These are phyloP conservation scores for Kwoniella newhampshirensis DNA, from an alignment of 768 basidiomycete genomes.

Conservation along the genomic window DNA sequence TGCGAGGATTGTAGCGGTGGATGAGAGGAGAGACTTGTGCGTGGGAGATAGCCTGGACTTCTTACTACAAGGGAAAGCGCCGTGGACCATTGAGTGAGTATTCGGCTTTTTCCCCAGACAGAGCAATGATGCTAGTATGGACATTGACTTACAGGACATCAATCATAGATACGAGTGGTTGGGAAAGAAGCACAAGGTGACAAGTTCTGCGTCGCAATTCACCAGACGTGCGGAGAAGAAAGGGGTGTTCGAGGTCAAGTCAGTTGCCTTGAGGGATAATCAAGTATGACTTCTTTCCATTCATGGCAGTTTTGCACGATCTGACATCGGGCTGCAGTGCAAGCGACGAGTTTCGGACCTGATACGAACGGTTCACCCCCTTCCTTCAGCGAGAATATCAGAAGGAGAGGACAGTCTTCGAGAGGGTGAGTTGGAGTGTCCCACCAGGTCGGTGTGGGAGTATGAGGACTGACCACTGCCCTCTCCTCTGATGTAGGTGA, in stretches of 20 bases:
- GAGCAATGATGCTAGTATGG: constrained; percentile 9
- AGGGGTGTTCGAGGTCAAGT: constrained; percentile 80
- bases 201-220: constrained; percentile 77
- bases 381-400: constrained; percentile 85
- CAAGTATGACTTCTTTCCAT: constrained; percentile 58
- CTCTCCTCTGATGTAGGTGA: constrained; percentile 61
- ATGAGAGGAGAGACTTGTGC: constrained; percentile 76
- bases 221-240: constrained; percentile 76
- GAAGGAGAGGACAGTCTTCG: constrained; percentile 88
- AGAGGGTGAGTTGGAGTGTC: constrained; percentile 64
- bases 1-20: constrained; percentile 84
- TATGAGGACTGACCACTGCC: too few species aligned
- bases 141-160: too few species aligned
- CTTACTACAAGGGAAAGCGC: constrained; percentile 87
- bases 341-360: constrained; percentile 74
- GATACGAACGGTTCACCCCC: constrained; percentile 68
- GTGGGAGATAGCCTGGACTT: constrained; percentile 87
- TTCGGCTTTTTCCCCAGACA: not conserved
- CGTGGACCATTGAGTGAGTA: constrained; percentile 73
- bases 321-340: constrained; percentile 38
- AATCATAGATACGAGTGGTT: constrained; percentile 73
- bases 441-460: too few species aligned
- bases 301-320: too few species aligned
- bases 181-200: constrained; percentile 69
- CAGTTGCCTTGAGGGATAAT: constrained; percentile 87